A percentile compares a stretch with the other conserved stretches of the same genome.
Evolutionary conservation across 2,329 filamentous ascomycete genomes (phyloP).

Genomic region (Trichoderma breve): DNA sequence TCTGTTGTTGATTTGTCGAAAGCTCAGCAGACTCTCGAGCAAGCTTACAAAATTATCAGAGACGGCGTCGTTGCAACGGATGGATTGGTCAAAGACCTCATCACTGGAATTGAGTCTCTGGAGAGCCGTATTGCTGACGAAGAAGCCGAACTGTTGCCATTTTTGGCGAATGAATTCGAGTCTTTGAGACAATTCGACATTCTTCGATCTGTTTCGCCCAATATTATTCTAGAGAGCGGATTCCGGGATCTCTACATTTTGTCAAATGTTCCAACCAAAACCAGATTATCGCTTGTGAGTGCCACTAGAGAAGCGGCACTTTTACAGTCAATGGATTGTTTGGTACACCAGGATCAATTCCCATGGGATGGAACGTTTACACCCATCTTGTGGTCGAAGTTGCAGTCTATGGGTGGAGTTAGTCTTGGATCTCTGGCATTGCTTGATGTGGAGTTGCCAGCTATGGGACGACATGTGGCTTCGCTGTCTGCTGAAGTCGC

Average conservation of each 20-base stretch:
- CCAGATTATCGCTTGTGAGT: slow-evolving; percentile 34
- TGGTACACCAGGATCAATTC: slow-evolving; percentile 41
- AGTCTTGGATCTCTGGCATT: slow-evolving; percentile 60
- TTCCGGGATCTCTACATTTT: slow-evolving; percentile 38
- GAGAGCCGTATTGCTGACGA: slow-evolving; percentile 46
- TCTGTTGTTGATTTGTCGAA: slow-evolving; percentile 51
- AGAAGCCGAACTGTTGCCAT: slow-evolving; percentile 44
- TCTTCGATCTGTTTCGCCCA: slow-evolving; percentile 34
- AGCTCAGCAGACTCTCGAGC: slow-evolving; percentile 53
- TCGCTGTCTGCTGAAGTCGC: slow-evolving; percentile 49
- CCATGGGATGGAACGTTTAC: slow-evolving; percentile 42
- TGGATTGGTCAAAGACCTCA: slow-evolving; percentile 49
- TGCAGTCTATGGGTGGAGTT: slow-evolving; percentile 51
- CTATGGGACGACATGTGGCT: slow-evolving; percentile 56
- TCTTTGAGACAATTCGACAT: slow-evolving; percentile 52
- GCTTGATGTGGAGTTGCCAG: slow-evolving; percentile 63
- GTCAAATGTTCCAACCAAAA: slow-evolving; percentile 41
- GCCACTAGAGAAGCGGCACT: slow-evolving; percentile 38
- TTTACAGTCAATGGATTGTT: slow-evolving; percentile 48
- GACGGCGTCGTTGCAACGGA: slow-evolving; percentile 40
- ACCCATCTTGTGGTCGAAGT: slow-evolving; percentile 52
- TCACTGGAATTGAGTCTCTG: slow-evolving; percentile 51
- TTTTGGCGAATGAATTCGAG: slow-evolving; percentile 57
- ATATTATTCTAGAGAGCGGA: background rate
- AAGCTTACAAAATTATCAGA: slow-evolving; percentile 56